Conservation (phyloP, 2,329 filamentous ascomycete species). For the Cordyceps cateniannulata region DNA sequence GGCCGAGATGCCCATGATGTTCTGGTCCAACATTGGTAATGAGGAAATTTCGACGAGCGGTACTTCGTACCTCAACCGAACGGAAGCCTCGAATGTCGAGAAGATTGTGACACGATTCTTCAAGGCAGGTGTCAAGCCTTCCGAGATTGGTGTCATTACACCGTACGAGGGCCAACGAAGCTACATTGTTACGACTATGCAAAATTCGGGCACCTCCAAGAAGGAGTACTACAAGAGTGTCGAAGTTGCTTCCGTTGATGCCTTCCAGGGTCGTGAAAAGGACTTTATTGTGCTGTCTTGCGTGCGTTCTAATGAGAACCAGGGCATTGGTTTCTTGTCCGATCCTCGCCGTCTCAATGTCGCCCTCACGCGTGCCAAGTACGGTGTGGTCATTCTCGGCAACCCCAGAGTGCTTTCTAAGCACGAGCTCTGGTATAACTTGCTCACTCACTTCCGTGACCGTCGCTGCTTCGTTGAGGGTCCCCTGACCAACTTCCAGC, state of each 20-base stretch:
- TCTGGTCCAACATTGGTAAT: conserved; percentile 96
- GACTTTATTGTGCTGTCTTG: conserved; percentile 98
- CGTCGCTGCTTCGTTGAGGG: conserved; percentile 93
- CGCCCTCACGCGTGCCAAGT: conserved; percentile 92
- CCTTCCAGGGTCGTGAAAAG: conserved; percentile 97
- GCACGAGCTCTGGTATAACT: conserved; percentile 94
- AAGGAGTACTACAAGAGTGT: conserved; percentile 99
- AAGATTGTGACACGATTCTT: conserved; percentile 98
- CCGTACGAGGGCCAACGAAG: conserved; percentile 97
- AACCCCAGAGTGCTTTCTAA: conserved; percentile 97
- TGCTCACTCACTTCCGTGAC: conserved; percentile 95
- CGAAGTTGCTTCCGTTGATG: conserved; percentile 95
- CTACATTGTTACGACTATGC: conserved; percentile 99
- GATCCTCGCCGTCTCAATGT: conserved; percentile 97
- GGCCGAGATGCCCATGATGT: conserved; percentile 96
- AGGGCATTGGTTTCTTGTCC: conserved; percentile 97
- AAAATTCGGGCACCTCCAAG: conserved; percentile 93
- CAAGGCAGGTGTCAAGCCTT: conserved; percentile 93
- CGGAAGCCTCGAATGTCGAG: conserved; percentile 94
- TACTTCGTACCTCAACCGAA: conserved; percentile 96
- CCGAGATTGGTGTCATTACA: conserved; percentile 94
- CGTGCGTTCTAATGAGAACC: conserved; percentile 96
- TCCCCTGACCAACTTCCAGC: conserved; percentile 90
- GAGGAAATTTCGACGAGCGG: conserved; percentile 98
- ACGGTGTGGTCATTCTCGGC: conserved; percentile 89